Evolutionary conservation across 1,284 basidiomycete species (phyloP).

Genomic region (Ustilago cynodontis): DNA sequence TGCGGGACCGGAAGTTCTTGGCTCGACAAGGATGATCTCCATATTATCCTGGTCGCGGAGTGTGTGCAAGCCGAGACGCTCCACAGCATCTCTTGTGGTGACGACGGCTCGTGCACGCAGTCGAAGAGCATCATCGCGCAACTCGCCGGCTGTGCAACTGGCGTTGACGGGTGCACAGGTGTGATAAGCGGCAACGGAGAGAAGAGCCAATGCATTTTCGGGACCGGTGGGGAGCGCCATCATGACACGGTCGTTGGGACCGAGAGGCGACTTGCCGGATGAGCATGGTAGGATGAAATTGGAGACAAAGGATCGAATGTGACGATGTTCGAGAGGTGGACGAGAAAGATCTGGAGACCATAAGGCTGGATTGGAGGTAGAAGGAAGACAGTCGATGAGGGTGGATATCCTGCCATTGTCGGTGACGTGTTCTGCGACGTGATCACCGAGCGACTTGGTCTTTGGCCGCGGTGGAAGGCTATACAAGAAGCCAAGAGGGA

Average conservation of each 20-base stretch:
- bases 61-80: slow-evolving; percentile 61
- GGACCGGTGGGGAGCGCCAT: slow-evolving; percentile 69
- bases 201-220: slow-evolving; percentile 66
- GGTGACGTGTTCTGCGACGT: slow-evolving; percentile 66
- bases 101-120: slow-evolving; percentile 67
- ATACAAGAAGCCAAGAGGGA: slow-evolving; percentile 65
- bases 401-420: slow-evolving; percentile 65
- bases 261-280: slow-evolving; percentile 38
- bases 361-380: slow-evolving; percentile 64
- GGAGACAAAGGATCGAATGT: slow-evolving; percentile 63
- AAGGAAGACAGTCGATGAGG: slow-evolving; percentile 65
- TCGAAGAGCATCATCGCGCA: slow-evolving; percentile 68
- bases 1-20: slow-evolving; percentile 57
- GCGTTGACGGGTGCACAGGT: slow-evolving; percentile 69
- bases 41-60: slow-evolving; percentile 64
- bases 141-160: slow-evolving; percentile 67
- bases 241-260: slow-evolving; percentile 69
- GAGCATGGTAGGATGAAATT: slow-evolving; percentile 63
- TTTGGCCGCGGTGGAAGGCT: slow-evolving; percentile 57
- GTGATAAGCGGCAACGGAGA: slow-evolving; percentile 67
- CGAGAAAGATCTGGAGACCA: slow-evolving; percentile 67
- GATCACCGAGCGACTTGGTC: slow-evolving; percentile 65
- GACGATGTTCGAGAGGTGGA: slow-evolving; percentile 65
- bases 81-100: slow-evolving; percentile 64
- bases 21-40: slow-evolving; percentile 68